Base-by-base conservation (phyloP, 805 yeast species). In the Wickerhamiella parazyma region DNA sequence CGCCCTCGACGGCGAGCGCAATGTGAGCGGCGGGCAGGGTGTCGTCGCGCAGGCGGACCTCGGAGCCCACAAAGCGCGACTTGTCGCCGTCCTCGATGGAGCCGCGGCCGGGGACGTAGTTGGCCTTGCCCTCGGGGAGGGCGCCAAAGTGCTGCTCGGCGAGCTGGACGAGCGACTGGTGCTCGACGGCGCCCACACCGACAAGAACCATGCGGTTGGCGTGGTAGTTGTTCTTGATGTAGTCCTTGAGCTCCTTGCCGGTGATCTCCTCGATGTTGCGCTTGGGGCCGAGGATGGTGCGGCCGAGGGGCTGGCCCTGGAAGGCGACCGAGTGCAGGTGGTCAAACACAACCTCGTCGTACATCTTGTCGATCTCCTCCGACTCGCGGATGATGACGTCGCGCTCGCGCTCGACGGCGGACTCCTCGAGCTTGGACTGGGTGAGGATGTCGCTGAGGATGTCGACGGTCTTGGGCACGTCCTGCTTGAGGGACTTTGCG, bases 151-250 rank as follows among this genome's bases (percentile, higher is more conserved):
- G 73, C 59, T 75, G 68, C 51, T 78, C 71, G 3, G 96, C 97
- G 47, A 77, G 69, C 50, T 69, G 57, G 20, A 86, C 94, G 45
- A 91, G 73, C 50, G 80, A 77, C 6, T 78, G 81, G 64, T 91
- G 99, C 55, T 84, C 75, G 19, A 91, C 93, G 36, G 87, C 80
- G 18, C 99, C 99, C 1, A 93, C 55, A 34, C 95, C 97, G 33
- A 87, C 94, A n/a, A 91, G 69, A 1, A 91, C 97, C 97, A 91
- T 91, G 57, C 97, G 71, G 64, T 91, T 96, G 34, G 96, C 94
- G 57, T 81, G 82, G 65, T 91, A 91, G 67, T 91, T 91, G 34
- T 79, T 76, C 26, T 71, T 65, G 56, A 91, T 91, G 63, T 87
- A 91, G 52, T 75, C 70, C 45, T 73, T 76, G 58, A 91, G 69